These are phyloP conservation scores for Trametes punicea DNA, from an alignment of 768 basidiomycete genomes.

Conservation along the genomic window DNA sequence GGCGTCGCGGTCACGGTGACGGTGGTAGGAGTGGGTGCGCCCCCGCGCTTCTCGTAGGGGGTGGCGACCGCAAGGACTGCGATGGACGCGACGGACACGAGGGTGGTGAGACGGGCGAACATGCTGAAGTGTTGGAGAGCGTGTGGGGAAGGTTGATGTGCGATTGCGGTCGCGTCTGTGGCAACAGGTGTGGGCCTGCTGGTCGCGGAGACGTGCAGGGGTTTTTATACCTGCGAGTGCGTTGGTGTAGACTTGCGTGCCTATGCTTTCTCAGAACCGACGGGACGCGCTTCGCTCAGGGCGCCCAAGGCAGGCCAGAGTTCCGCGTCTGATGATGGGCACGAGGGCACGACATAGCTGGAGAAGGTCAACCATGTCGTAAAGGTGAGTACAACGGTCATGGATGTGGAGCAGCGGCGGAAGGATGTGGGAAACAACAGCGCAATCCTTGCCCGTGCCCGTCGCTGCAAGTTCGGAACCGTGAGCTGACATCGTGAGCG, in stretches of 20 bases:
- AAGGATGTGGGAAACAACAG: background rate
- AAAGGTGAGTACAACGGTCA: background rate
- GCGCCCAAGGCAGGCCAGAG: background rate
- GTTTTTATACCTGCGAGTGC: background rate
- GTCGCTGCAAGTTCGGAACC: background rate
- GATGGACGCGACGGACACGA: conserved; percentile 6
- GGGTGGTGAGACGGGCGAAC: conserved; percentile 3
- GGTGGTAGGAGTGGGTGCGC: conserved; percentile 5
- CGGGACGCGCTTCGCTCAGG: background rate
- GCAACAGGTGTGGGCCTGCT: background rate
- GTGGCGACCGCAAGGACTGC: conserved; percentile 18
- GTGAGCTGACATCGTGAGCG: background rate
- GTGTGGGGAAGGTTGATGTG: background rate
- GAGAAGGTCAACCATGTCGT: background rate
- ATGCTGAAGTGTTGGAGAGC: background rate
- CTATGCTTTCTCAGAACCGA: background rate
- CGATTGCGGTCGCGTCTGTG: background rate
- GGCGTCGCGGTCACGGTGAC: conserved; percentile 11
- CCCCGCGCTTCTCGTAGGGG: conserved; percentile 7
- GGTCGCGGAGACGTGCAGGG: background rate
- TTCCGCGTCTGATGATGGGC: background rate
- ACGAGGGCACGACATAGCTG: background rate
- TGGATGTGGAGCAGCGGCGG: background rate
- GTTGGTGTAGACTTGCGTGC: background rate
- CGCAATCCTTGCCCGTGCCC: background rate